Conservation (phyloP, 2,329 filamentous ascomycete species). For the Diaporthe ampelina region DNA sequence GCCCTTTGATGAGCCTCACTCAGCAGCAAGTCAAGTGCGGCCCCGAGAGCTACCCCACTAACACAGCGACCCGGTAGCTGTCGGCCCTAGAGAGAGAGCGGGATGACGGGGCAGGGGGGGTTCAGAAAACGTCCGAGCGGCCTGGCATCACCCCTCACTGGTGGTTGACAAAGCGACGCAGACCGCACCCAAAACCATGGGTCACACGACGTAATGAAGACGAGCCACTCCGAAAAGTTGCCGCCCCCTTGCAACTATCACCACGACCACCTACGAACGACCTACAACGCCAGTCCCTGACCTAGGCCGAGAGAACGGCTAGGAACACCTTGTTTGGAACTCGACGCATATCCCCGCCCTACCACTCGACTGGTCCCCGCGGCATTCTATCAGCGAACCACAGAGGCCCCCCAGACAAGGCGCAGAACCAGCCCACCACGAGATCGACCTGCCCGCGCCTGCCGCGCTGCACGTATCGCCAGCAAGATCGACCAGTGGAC, state of each 20-base stretch:
- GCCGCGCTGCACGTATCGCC: background rate
- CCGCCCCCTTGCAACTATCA: background rate
- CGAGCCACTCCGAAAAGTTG: constrained; percentile 6
- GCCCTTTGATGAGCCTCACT: background rate
- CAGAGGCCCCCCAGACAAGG: background rate
- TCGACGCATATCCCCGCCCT: background rate
- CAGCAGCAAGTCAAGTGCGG: background rate
- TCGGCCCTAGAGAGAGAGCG: constrained; percentile 27
- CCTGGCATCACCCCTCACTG: constrained; percentile 25
- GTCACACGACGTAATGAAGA: constrained; percentile 32
- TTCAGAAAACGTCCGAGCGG: constrained; percentile 33
- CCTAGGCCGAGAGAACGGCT: background rate
- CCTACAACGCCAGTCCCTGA: background rate
- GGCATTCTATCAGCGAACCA: background rate
- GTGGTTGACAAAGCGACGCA: constrained; percentile 32
- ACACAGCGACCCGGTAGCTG: constrained; percentile 1
- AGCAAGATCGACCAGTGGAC: background rate
- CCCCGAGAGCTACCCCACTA: constrained; percentile 27
- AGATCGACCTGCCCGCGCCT: background rate
- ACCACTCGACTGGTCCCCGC: background rate
- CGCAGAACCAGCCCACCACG: background rate
- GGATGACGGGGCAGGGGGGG: constrained; percentile 31
- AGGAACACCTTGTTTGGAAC: background rate
- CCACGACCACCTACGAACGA: background rate
- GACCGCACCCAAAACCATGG: constrained; percentile 29